Base-by-base conservation (phyloP, 768 basidiomycete species). In the Russula sp. region DNA sequence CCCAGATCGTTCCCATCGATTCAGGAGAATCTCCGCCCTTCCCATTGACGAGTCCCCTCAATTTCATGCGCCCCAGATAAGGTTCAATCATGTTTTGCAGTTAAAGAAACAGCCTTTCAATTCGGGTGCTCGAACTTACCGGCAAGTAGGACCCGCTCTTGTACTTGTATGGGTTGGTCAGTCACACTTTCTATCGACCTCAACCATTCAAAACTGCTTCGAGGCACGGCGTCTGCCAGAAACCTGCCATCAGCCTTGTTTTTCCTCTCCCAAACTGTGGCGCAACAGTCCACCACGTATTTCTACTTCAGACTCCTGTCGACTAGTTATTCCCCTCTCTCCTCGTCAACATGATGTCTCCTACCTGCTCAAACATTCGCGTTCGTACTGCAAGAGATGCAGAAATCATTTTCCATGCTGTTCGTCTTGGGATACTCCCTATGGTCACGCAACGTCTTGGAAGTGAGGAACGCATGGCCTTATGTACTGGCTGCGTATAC, bases 381-480 rank as follows among this genome's bases (percentile, higher is more conserved):
- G 66, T 77, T 52, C 72, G 74, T 50, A 71, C 69, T 52, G 69
- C 72, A 39, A 68, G 68, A 25, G 75, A 76, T 61, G 76, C 76
- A 0, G 72, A 75, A 60, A 68, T 74, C 64, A 68, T 77, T 61
- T 75, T 76, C 60, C 75, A 76, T 58, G 76, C 75, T 47, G 76
- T 77, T 47, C 58, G 65, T 14, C 58, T 69, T 35, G 65, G 68
- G 18, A 57, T 68, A 7, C 71, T 76, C 38, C 73, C 73, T 42
- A 75, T 77, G 70, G 70, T 76, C 58, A 64, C 61, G 41, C 74
- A 75, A 38, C 74, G 76, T 20, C 74, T 77, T 49, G 74, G 73
- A 59, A 71, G 74, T 61, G 75, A 75, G 34, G 76, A 77, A 56
- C 69, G 76, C 3, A 67, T 72, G 51, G 72, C 68, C 1, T 65